Conservation (phyloP, 2,329 filamentous ascomycete genomes). For the Talaromyces amestolkiae region DNA sequence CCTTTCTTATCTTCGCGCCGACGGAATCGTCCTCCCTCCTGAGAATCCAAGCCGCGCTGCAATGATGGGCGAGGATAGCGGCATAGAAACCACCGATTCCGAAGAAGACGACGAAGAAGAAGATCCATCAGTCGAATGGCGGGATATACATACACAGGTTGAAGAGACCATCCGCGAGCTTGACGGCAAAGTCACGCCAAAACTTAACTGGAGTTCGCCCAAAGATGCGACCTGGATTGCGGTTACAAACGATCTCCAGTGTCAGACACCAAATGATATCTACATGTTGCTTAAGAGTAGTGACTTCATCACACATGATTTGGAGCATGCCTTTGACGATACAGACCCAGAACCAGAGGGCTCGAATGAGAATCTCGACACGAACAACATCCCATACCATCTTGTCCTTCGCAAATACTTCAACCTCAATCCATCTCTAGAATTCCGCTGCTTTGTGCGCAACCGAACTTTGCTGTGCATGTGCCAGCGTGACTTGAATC, state of each 20-base stretch:
- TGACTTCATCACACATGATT: slow-evolving; percentile 89
- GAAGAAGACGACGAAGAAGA: slow-evolving; percentile 56
- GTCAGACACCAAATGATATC: slow-evolving; percentile 81
- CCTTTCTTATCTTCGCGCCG: slow-evolving; percentile 81
- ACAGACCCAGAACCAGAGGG: slow-evolving; percentile 49
- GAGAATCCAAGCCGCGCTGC: slow-evolving; percentile 43
- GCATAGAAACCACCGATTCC: slow-evolving; percentile 58
- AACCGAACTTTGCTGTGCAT: slow-evolving; percentile 75
- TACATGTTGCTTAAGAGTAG: slow-evolving; percentile 93
- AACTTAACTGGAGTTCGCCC: slow-evolving; percentile 95
- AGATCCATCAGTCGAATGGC: slow-evolving; percentile 56
- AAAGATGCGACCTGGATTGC: slow-evolving; percentile 95
- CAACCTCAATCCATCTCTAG: slow-evolving; percentile 81
- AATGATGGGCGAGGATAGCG: slow-evolving; percentile 48
- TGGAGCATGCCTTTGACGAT: slow-evolving; percentile 89
- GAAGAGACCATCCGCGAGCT: slow-evolving; percentile 74
- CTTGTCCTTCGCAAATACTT: slow-evolving; percentile 87
- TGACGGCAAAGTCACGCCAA: slow-evolving; percentile 82
- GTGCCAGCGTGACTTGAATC: slow-evolving; percentile 83
- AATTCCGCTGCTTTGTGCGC: slow-evolving; percentile 95
- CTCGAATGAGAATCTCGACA: slow-evolving; percentile 14
- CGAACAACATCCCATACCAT: slow-evolving; percentile 63
- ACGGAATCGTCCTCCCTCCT: slow-evolving; percentile 78
- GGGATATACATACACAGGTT: slow-evolving; percentile 73
- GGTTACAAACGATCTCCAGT: slow-evolving; percentile 86